Base-by-base conservation (phyloP, 2,329 filamentous ascomycete genomes). In the Lomentospora prolificans region DNA sequence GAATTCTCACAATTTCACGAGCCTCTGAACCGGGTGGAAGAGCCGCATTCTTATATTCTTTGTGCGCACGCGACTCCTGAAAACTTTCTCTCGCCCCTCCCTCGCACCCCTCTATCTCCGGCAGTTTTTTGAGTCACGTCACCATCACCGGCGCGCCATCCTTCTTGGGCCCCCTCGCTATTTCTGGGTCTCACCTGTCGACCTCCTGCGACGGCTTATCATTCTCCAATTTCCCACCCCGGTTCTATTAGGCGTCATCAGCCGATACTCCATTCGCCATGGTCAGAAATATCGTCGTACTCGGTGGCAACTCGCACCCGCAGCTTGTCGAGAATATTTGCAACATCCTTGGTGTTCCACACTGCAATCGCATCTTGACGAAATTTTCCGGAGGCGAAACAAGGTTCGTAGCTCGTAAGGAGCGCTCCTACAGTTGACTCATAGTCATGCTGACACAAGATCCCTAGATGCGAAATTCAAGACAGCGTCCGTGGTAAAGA, bases 401-500 rank as follows among this genome's bases (percentile, higher is more conserved):
- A n/a, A 55, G 53, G 53, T 55, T 28, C 19, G 53, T 24, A 30
- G 30, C 22, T n/a, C 7, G 19, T 17, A 7, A n/a, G 19, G n/a
- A n/a, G n/a, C n/a, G n/a, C 39, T 17, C 22, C 12, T 24, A n/a
- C 10, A 12, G 14, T 24, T 44, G 3, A 17, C 10, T 22, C 36
- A n/a, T 6, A 25, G n/a, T 6, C 33, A n/a, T 27, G 24, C 51
- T 46, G 9, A 44, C 33, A 14, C 33, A 12, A 36, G 22, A 19
- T 19, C 24, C 24, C 48, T 62, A 85, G 92, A 56, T 92, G 95
- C 60, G 94, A 97, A 72, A 95, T 99, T 66, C 82, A 91, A 69
- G 94, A 99, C 72, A 96, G 90, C 12, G 94, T 99, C 53, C 87
- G 94, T 64, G 94, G 89, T 64, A 99, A 99, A 71, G 94, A 99